Conservation (phyloP, 176 grass and related monocot species). For the Eremochloa ophiuroides region DNA sequence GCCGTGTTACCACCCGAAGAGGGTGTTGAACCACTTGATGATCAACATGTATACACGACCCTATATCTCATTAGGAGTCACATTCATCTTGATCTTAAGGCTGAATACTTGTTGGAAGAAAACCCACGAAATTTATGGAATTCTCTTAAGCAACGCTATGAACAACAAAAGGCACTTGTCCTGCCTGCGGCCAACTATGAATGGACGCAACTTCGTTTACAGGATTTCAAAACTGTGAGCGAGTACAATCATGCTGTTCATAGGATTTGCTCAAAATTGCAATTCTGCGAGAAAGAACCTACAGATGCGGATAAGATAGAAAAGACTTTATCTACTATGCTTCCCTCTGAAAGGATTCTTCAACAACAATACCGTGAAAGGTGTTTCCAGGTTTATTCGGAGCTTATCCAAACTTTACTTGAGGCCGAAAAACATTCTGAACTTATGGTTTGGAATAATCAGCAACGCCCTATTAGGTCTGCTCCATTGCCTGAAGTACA, state of each 20-base stretch:
- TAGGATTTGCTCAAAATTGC: too few species aligned
- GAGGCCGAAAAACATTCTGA: neutral
- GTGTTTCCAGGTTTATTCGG: neutral
- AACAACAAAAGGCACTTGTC: neutral
- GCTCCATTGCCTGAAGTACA: neutral
- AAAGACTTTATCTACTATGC: neutral
- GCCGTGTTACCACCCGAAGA: too few species aligned
- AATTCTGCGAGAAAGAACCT: neutral
- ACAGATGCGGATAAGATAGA: neutral
- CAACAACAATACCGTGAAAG: neutral
- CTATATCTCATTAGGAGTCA: neutral
- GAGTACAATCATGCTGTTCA: neutral
- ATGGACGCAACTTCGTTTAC: neutral
- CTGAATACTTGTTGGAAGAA: neutral
- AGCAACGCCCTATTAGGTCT: neutral
- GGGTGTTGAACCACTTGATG: accelerated
- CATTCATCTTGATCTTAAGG: neutral
- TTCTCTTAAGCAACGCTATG: neutral
- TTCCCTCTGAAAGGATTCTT: neutral
- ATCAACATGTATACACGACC: neutral
- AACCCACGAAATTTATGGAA: neutral
- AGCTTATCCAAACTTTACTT: neutral
- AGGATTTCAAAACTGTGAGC: neutral
- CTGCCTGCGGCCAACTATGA: neutral
- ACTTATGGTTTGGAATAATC: neutral